Base-by-base conservation (phyloP, 2,329 filamentous ascomycete species). In the Talaromyces marneffei region DNA sequence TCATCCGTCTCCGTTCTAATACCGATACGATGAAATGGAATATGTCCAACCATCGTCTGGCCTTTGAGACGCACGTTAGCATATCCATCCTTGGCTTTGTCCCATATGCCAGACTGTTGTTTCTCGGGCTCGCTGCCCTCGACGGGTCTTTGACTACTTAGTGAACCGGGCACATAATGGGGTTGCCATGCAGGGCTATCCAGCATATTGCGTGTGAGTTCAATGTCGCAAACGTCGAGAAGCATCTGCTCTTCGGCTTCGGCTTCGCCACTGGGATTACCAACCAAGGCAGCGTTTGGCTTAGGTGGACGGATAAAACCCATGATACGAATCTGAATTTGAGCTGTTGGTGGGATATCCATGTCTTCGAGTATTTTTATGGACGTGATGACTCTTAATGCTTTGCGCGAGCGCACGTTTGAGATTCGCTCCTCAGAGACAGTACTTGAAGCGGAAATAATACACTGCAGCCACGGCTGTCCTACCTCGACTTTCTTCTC, bases 11-110 rank as follows among this genome's bases (percentile, higher is more conserved):
- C 63, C 12, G 80, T 83, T 57, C 87, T 78, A 46, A 89, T 78
- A 0, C 86, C 87, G 2, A 82, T 76, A 66, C 77, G 76, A 68
- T 88, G 84, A 50, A 87, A 66, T 2, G 86, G 86, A 3, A 88
- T 75, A 59, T 78, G 77, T 63, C 87, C 85, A 6, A 87, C 76
- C 40, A 79, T 76, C 62, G 78, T 80, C 71, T 87, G 83, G 2
- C 83, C 77, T 20, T 72, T 77, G 16, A 78, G 75, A 25, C 83
- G 77, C 1, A 78, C 74, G 57, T 80, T 80, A 1, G 80, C 76
- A 63, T 83, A 78, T 16, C 78, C 75, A 40, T 83, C 80, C 8
- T 70, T 65, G 3, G 74, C 79, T 58, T 77, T 76, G 39, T 79
- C 74, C 25, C 78, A 76, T 67, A 74, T 77, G n/a, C 48, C 50